These are phyloP conservation scores for Candida chauliodis DNA, from an alignment of 805 yeast species.

Conservation along the genomic window DNA sequence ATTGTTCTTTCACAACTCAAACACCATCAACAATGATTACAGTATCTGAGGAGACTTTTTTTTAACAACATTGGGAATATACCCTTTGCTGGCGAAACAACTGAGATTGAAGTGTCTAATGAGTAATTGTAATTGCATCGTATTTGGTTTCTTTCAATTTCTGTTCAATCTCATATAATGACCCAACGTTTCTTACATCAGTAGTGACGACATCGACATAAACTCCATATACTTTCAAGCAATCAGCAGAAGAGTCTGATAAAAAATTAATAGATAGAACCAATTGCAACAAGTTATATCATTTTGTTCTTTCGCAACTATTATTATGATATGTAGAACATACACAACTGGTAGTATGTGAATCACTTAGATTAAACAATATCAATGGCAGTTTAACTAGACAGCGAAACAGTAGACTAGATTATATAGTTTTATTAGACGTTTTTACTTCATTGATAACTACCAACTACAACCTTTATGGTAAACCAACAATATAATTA, in stretches of 20 bases:
- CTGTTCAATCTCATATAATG: constrained; percentile 50
- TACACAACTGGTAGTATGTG: too few species aligned
- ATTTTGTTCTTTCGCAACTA: too few species aligned
- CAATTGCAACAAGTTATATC: constrained; percentile 62
- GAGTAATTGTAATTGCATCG: constrained; percentile 78
- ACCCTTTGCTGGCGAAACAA: constrained; percentile 64
- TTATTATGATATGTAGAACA: too few species aligned
- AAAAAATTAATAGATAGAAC: constrained; percentile 89
- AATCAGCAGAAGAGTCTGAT: constrained; percentile 56
- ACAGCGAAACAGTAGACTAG: too few species aligned
- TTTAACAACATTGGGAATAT: constrained; percentile 61
- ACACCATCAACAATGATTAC: constrained; percentile 89
- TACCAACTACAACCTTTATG: too few species aligned
- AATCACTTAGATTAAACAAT: too few species aligned
- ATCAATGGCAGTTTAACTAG: too few species aligned
- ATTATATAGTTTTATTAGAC: too few species aligned
- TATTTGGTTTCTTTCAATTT: constrained; percentile 53
- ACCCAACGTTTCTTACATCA: constrained; percentile 67
- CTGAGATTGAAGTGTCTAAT: constrained; percentile 96
- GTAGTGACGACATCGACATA: constrained; percentile 72
- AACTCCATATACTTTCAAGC: constrained; percentile 68
- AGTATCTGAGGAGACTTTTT: constrained; percentile 70
- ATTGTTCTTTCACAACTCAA: constrained; percentile 90
- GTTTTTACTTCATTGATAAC: too few species aligned
- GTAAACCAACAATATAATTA: too few species aligned